phyloP scores from a whole-genome alignment of 192 early-diverging fungal genomes.

The Backusella liffmaniae region DNA sequence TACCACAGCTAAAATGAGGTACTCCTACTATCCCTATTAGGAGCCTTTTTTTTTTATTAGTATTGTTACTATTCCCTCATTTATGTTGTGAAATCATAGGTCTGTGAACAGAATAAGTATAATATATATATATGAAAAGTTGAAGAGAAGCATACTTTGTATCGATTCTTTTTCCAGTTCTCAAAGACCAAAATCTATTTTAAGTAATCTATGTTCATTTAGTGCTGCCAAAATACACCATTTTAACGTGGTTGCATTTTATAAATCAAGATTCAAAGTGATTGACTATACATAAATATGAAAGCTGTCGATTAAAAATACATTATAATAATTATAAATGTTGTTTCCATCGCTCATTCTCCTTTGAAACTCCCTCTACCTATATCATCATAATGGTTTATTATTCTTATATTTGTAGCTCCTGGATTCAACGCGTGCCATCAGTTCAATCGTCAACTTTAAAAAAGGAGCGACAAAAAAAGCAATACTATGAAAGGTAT shows the following conservation, averaged over 20 bases:
- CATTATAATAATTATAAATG: not conserved
- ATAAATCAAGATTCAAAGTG: not conserved
- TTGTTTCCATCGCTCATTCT: not conserved
- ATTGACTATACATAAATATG: not conserved
- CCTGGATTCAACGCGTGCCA: slow-evolving; percentile 1
- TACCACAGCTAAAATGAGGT: not conserved
- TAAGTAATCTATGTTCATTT: not conserved
- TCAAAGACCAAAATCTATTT: not conserved
- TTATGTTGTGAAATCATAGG: not conserved
- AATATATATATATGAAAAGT: no score
- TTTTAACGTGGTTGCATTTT: not conserved
- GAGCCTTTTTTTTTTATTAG: not conserved
- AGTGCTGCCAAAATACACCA: not conserved
- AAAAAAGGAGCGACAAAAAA: not conserved
- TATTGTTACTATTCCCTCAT: not conserved
- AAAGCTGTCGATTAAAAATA: not conserved
- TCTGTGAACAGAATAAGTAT: not conserved
- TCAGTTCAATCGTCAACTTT: not conserved
- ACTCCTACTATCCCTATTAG: slow-evolving; percentile 1
- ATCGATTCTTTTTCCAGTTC: no score
- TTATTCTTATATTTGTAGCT: not conserved
- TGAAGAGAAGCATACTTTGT: no score
- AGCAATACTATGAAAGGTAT: not conserved
- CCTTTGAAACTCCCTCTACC: not conserved
- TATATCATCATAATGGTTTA: not conserved